Percentiles rank a stretch among this genome's conserved stretches.
phyloP scores from a whole-genome alignment of 139 green algal species.

The Marvania coccoides region DNA sequence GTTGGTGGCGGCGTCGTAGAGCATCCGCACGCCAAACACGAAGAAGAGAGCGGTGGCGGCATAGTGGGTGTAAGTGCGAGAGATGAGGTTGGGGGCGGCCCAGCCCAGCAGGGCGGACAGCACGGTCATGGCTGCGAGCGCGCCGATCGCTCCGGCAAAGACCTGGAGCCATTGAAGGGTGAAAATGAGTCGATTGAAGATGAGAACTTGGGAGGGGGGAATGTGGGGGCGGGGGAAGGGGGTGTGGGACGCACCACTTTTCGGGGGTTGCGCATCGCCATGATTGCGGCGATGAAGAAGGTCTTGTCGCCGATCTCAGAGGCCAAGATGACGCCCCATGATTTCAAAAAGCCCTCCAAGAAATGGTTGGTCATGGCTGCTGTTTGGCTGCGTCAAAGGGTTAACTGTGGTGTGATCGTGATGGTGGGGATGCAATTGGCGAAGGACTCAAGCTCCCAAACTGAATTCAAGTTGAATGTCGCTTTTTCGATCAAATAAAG shows the following conservation, averaged over 20 bases:
- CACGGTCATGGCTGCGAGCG: constrained; percentile 87
- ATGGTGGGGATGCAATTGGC: too few relatives aligned
- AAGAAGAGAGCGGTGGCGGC: constrained; percentile 80
- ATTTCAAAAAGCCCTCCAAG: constrained; percentile 47
- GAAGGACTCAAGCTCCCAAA: too few relatives aligned
- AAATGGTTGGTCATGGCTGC: too few relatives aligned
- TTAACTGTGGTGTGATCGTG: too few relatives aligned
- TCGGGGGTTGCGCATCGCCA: constrained; percentile 76
- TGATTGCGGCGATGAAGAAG: constrained; percentile 93
- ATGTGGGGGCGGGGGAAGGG: not conserved
- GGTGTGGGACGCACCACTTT: constrained; percentile 27
- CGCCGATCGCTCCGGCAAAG: constrained; percentile 69
- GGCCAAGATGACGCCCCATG: constrained; percentile 48
- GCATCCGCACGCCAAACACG: constrained; percentile 74
- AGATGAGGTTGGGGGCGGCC: constrained; percentile 77
- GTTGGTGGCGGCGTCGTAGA: constrained; percentile 59
- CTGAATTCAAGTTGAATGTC: not conserved
- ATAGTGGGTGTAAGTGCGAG: constrained; percentile 82
- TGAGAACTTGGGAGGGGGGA: not conserved
- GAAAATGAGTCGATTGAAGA: not conserved
- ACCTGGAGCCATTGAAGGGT: constrained; percentile 44
- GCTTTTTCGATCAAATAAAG: too few relatives aligned
- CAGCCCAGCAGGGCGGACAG: constrained; percentile 80
- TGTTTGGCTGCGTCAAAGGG: too few relatives aligned
- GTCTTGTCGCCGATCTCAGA: constrained; percentile 88